Evolutionary conservation across 225 moss, liverwort and hornwort genomes (phyloP).

Genomic region (Lunularia cruciata): DNA sequence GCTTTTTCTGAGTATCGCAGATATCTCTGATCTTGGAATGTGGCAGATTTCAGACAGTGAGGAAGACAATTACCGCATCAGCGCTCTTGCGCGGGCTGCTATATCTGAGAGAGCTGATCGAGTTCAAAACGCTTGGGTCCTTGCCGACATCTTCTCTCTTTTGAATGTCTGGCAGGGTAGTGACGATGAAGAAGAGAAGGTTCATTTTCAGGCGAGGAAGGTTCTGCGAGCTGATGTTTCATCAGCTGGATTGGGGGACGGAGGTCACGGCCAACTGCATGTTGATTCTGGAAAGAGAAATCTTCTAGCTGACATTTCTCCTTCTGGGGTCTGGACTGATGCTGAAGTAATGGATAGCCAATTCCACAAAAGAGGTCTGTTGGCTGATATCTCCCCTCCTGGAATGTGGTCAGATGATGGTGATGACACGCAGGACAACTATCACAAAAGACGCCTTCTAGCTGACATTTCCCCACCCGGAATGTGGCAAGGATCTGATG

Average conservation of each 20-base stretch:
- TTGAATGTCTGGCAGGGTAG: not conserved
- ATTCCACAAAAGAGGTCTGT: conserved; percentile 7
- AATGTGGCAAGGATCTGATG: conserved; percentile 22
- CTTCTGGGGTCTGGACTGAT: conserved; percentile 4
- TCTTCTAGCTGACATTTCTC: conserved; percentile 12
- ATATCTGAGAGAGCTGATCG: not conserved
- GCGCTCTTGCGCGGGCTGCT: not conserved
- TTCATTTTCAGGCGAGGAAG: not conserved
- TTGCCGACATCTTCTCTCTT: not conserved
- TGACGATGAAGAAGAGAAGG: not conserved
- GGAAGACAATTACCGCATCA: not conserved
- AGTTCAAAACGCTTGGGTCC: not conserved
- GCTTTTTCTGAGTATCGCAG: not conserved
- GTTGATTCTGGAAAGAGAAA: not conserved
- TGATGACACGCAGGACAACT: conserved; percentile 7
- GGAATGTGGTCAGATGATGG: conserved; percentile 27
- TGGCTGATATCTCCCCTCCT: conserved; percentile 21
- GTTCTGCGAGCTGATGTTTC: conserved; percentile 9
- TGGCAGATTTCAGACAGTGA: conserved; percentile 15
- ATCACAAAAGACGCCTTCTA: conserved; percentile 23
- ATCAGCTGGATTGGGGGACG: conserved; percentile 12
- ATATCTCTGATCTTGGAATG: conserved; percentile 12
- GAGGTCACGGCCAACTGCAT: not conserved
- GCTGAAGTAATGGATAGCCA: not conserved
- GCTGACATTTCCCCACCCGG: conserved; percentile 20